Evolutionary conservation across 768 basidiomycete genomes (phyloP).

Genomic region (Mycena maculata): DNA sequence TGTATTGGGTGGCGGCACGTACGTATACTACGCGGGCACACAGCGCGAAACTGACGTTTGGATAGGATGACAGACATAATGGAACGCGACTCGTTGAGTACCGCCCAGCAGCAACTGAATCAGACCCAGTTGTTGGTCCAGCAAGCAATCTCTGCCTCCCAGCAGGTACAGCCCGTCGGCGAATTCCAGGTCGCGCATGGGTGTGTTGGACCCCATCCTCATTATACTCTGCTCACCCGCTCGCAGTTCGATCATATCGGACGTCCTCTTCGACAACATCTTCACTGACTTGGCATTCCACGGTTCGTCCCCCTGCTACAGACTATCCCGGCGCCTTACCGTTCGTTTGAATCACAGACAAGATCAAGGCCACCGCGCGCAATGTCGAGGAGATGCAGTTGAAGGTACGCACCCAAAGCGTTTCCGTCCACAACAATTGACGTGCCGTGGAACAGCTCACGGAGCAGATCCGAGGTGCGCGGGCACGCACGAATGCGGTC

Average conservation of each 20-base stretch:
- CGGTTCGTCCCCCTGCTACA: slow-evolving; percentile 40
- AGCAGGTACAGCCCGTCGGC: slow-evolving; percentile 52
- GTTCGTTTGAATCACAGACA: slow-evolving; percentile 42
- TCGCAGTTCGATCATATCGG: slow-evolving; percentile 50
- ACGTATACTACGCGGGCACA: slow-evolving; percentile 22
- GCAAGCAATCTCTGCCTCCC: slow-evolving; percentile 52
- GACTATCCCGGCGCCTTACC: background rate
- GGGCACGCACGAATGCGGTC: slow-evolving; percentile 13
- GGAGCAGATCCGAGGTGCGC: slow-evolving; percentile 19
- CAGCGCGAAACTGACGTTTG: background rate
- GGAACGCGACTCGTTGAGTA: slow-evolving; percentile 54
- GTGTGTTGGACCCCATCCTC: slow-evolving; percentile 37
- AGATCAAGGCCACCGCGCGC: slow-evolving; percentile 50
- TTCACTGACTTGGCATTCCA: slow-evolving; percentile 57
- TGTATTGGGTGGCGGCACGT: slow-evolving; percentile 56
- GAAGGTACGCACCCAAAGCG: slow-evolving; percentile 40
- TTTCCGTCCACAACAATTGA: background rate
- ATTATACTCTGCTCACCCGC: background rate
- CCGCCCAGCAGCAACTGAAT: slow-evolving; percentile 48
- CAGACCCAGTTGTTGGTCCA: slow-evolving; percentile 50
- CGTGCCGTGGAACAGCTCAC: slow-evolving; percentile 19
- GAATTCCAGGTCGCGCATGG: slow-evolving; percentile 53
- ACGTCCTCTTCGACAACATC: slow-evolving; percentile 57
- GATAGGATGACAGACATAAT: slow-evolving; percentile 53
- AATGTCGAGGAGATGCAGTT: slow-evolving; percentile 50